Evolutionary conservation across 1,284 basidiomycete species (phyloP).

Genomic region (Tremellales sp.): DNA sequence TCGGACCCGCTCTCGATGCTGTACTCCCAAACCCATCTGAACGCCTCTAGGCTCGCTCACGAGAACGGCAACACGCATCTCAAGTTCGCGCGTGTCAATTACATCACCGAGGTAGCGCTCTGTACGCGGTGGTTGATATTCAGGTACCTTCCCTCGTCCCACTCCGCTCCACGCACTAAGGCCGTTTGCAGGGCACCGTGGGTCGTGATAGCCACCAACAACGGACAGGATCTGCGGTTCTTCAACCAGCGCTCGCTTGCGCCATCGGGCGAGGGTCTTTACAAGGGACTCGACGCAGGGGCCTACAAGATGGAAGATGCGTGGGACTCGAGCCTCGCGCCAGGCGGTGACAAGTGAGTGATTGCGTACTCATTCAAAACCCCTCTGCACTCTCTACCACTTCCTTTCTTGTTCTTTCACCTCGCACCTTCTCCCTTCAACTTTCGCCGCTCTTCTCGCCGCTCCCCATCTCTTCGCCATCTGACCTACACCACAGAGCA

Average conservation of each 20-base stretch:
- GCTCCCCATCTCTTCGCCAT: neutral
- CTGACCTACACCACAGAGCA: conserved; percentile 13
- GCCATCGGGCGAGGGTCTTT: conserved; percentile 23
- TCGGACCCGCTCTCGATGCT: conserved; percentile 15
- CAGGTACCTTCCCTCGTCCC: conserved; percentile 23
- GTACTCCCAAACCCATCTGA: conserved; percentile 24
- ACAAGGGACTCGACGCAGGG: conserved; percentile 21
- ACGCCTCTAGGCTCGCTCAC: conserved; percentile 21
- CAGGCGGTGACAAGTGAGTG: conserved; percentile 33
- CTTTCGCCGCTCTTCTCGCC: neutral
- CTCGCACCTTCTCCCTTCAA: neutral
- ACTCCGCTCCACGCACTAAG: neutral
- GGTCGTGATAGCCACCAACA: conserved; percentile 33
- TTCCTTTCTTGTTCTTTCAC: too few species aligned
- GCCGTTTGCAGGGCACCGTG: conserved; percentile 31
- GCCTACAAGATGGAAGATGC: conserved; percentile 25
- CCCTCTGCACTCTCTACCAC: too few species aligned
- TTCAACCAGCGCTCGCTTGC: conserved; percentile 19
- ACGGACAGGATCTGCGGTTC: conserved; percentile 33
- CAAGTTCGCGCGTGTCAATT: conserved; percentile 39
- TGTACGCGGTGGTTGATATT: conserved; percentile 38
- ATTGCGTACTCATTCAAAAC: too few species aligned
- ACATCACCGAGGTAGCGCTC: conserved; percentile 29
- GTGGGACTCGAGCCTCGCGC: conserved; percentile 28
- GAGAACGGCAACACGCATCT: conserved; percentile 2